phyloP scores from a whole-genome alignment of 2,329 filamentous ascomycete species.

The Fusarium sp. region DNA sequence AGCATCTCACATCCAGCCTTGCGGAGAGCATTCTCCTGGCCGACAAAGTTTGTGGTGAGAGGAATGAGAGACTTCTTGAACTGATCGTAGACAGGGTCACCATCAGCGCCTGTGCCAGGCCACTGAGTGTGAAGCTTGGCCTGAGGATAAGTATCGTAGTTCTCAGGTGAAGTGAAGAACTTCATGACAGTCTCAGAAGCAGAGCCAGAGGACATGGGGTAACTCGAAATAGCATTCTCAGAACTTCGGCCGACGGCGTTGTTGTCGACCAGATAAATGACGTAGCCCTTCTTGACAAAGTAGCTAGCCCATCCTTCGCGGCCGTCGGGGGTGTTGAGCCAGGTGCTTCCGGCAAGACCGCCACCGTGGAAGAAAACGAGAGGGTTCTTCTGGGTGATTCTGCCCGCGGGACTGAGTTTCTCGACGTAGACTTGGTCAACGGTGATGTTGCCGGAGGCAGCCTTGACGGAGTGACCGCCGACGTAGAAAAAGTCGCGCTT shows the following conservation, averaged over 20 bases:
- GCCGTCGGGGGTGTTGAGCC: conserved; percentile 34
- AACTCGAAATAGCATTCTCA: conserved; percentile 10
- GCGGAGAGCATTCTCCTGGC: conserved; percentile 29
- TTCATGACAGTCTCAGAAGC: conserved; percentile 24
- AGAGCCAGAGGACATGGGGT: conserved; percentile 16
- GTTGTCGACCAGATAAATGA: conserved; percentile 32
- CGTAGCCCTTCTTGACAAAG: conserved; percentile 24
- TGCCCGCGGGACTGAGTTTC: conserved; percentile 14
- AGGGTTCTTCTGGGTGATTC: conserved; percentile 14
- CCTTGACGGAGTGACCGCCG: conserved; percentile 12
- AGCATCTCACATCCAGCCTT: conserved; percentile 32
- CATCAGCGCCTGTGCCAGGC: conserved; percentile 28
- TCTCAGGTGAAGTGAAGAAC: conserved; percentile 28
- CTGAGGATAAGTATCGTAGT: conserved; percentile 27
- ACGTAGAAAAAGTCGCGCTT: conserved; percentile 37
- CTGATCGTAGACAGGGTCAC: conserved; percentile 25
- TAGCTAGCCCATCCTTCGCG: conserved; percentile 37
- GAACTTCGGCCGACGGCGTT: conserved; percentile 19
- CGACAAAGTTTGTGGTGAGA: conserved; percentile 26
- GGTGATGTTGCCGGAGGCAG: conserved; percentile 26
- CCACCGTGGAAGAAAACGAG: conserved; percentile 38
- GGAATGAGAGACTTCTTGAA: conserved; percentile 37
- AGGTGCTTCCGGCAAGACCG: conserved; percentile 32
- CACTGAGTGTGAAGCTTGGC: conserved; percentile 34
- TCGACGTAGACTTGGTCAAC: conserved; percentile 38